Conservation (phyloP, 495 filamentous ascomycete species). For the Xylaria scruposa region DNA sequence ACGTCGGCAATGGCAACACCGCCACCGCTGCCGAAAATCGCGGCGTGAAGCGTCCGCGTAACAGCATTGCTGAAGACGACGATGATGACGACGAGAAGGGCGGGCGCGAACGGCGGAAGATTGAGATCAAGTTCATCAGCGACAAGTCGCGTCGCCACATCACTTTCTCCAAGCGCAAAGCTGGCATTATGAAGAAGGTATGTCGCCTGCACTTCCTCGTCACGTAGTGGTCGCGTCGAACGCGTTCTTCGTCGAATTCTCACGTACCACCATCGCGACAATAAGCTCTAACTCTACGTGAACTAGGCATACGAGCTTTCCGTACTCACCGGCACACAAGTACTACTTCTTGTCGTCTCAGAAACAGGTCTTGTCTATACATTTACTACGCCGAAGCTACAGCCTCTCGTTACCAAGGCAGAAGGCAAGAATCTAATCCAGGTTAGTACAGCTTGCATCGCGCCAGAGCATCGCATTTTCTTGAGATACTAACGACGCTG, state of each 20-base stretch:
- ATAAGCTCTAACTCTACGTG: conserved; percentile 28
- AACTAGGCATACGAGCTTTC: conserved; percentile 94
- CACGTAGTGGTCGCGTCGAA: conserved; percentile 32
- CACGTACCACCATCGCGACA: conserved; percentile 20
- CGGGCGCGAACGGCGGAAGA: conserved; percentile 97
- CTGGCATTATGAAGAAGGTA: conserved; percentile 99
- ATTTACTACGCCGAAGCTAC: conserved; percentile 98
- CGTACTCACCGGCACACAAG: conserved; percentile 97
- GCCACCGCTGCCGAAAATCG: conserved; percentile 67
- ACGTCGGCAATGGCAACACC: conserved; percentile 69
- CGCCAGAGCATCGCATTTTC: conserved; percentile 6
- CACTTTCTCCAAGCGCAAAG: conserved; percentile 99
- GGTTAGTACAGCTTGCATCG: conserved; percentile 60
- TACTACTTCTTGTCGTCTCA: conserved; percentile 95
- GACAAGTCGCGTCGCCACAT: conserved; percentile 99
- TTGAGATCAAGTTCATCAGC: conserved; percentile 99
- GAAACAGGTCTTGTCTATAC: conserved; percentile 99
- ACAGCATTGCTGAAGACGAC: conserved; percentile 86
- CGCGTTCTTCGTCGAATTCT: conserved; percentile 34
- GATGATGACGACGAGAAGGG: conserved; percentile 99
- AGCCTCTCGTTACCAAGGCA: conserved; percentile 97
- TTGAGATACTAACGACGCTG: conserved; percentile 4
- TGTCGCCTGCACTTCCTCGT: conserved; percentile 39
- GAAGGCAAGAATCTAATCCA: conserved; percentile 99
- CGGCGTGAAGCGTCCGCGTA: conserved; percentile 88